Percentiles rank a stretch among this genome's conserved stretches.
Evolutionary conservation across 352 stramenopile species (phyloP).

Genomic region (Pythium apleroticum): DNA sequence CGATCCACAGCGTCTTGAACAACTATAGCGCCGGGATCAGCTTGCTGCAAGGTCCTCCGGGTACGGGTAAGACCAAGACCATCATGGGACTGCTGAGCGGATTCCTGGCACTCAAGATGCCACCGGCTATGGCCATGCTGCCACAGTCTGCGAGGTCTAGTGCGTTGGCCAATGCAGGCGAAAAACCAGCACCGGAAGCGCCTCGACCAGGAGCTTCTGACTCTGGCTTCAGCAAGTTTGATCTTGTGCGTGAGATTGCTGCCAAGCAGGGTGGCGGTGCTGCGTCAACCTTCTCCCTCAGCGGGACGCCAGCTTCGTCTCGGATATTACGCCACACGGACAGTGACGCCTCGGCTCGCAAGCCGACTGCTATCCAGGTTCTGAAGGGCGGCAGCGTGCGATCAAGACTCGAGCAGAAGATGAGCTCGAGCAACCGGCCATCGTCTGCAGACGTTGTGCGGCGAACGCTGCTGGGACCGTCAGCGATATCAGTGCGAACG

Average conservation of each 20-base stretch:
- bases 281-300: slow-evolving; percentile 51
- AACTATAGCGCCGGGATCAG: slow-evolving; percentile 85
- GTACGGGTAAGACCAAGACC: slow-evolving; percentile 95
- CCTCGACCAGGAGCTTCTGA: background rate
- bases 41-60: slow-evolving; percentile 94
- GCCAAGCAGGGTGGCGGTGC: slow-evolving; percentile 16
- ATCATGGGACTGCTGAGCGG: slow-evolving; percentile 85
- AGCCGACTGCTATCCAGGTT: slow-evolving; percentile 58
- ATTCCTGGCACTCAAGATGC: slow-evolving; percentile 62
- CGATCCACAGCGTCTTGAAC: slow-evolving; percentile 84
- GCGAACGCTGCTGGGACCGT: slow-evolving; percentile 43
- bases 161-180: background rate
- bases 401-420: slow-evolving; percentile 67
- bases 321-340: slow-evolving; percentile 63
- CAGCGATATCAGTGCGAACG: slow-evolving; percentile 18
- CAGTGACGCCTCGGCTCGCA: slow-evolving; percentile 23
- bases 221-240: slow-evolving; percentile 51
- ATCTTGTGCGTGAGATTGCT: slow-evolving; percentile 38
- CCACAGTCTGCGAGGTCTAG: slow-evolving; percentile 4
- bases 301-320: slow-evolving; percentile 41
- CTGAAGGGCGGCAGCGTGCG: slow-evolving; percentile 53
- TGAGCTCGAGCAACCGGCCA: slow-evolving; percentile 29
- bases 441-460: slow-evolving; percentile 39
- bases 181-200: background rate
- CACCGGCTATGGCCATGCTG: slow-evolving; percentile 44